phyloP scores from a whole-genome alignment of 345 rosid species.

The Euphorbia lathyris region DNA sequence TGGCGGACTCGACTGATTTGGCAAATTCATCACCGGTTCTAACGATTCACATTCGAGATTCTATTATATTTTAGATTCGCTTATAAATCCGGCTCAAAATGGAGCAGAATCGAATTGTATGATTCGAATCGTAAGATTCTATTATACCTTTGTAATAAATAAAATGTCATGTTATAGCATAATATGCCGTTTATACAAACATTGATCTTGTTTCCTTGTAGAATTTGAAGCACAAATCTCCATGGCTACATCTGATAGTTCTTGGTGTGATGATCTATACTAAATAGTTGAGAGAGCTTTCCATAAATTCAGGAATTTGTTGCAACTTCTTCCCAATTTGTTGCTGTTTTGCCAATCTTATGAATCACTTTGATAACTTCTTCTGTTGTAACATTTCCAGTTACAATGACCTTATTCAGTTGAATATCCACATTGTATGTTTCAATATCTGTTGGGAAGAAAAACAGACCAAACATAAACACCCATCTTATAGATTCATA shows the following conservation, averaged over 20 bases:
- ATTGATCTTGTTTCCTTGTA: neutral
- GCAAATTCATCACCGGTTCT: no score
- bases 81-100: no score
- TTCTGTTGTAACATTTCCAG: slow-evolving; percentile 71
- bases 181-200: neutral
- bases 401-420: slow-evolving; percentile 78
- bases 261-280: slow-evolving; percentile 2
- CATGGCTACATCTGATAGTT: neutral
- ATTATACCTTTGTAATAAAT: no score
- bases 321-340: slow-evolving; percentile 40
- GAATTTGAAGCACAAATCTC: slow-evolving; percentile 2
- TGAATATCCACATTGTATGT: slow-evolving; percentile 70
- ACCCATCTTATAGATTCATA: neutral
- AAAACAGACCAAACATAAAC: neutral
- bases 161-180: neutral
- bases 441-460: slow-evolving; percentile 52
- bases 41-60: no score
- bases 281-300: neutral
- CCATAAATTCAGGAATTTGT: neutral
- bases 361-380: slow-evolving; percentile 68
- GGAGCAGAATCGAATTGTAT: no score
- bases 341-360: slow-evolving; percentile 68
- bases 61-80: no score
- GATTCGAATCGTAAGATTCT: no score
- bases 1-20: no score